These are phyloP conservation scores for Aegilops sharonensis DNA, from an alignment of 176 grass and related monocot genomes.

Conservation along the genomic window DNA sequence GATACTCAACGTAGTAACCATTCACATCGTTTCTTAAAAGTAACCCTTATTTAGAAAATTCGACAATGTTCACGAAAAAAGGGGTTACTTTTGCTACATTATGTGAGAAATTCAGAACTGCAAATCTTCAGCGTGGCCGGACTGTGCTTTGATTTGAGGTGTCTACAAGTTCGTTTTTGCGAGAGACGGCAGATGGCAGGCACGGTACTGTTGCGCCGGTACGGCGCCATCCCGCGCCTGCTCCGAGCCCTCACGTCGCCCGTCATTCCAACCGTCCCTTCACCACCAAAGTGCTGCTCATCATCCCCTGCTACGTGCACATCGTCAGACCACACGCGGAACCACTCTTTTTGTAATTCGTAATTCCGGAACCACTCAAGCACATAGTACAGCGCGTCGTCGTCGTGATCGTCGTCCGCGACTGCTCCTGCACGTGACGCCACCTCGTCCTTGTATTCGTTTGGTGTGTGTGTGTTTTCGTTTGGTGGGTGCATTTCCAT, in stretches of 20 bases:
- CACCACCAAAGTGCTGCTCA: neutral
- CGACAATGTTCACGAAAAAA: too few relatives aligned
- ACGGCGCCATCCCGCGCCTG: neutral
- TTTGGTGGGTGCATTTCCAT: neutral
- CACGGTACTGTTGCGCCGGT: constrained; percentile 21
- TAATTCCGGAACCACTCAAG: neutral
- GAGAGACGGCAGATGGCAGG: neutral
- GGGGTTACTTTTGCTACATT: too few relatives aligned
- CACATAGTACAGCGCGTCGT: neutral
- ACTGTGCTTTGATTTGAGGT: neutral
- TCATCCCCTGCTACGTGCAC: neutral
- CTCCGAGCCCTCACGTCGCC: constrained; percentile 32
- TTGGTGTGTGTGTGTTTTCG: neutral
- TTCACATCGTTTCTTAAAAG: too few relatives aligned
- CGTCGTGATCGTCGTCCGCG: neutral
- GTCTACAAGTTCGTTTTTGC: neutral
- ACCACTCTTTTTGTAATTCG: neutral
- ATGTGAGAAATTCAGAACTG: too few relatives aligned
- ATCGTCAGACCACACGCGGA: neutral
- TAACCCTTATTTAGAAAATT: too few relatives aligned
- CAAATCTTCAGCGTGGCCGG: too few relatives aligned
- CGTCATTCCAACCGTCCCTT: constrained; percentile 37
- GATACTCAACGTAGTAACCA: too few relatives aligned
- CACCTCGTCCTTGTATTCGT: neutral
- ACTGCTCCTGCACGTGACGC: neutral